Evolutionary conservation across 208 protist species (phyloP).

Genomic region (Herpetomonas tarakana): DNA sequence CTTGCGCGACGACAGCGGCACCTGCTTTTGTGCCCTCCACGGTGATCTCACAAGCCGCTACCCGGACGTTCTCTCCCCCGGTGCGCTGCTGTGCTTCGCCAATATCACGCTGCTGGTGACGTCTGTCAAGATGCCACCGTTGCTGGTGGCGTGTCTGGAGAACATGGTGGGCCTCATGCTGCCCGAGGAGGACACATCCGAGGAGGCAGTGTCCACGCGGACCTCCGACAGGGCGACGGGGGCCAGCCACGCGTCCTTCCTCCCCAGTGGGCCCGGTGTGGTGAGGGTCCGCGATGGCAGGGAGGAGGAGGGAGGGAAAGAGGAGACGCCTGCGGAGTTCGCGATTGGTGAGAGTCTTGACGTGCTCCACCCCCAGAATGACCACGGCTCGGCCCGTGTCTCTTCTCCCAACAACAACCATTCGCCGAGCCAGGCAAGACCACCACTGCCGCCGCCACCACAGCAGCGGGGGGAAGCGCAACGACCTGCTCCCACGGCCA

Average conservation of each 20-base stretch:
- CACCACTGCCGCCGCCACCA: neutral
- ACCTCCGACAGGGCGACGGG: neutral
- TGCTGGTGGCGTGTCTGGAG: conserved; percentile 76
- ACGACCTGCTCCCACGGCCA: neutral
- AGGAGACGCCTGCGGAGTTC: no score
- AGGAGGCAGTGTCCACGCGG: neutral
- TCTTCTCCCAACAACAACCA: no score
- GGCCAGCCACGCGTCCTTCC: neutral
- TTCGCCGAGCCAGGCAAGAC: neutral
- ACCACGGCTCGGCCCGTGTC: neutral
- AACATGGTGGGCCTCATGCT: conserved; percentile 73
- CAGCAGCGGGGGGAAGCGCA: neutral
- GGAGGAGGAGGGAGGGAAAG: no score
- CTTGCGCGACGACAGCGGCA: conserved; percentile 59
- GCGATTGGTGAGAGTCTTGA: neutral
- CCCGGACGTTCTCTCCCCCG: conserved; percentile 59
- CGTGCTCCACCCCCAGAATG: neutral
- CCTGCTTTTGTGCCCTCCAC: conserved; percentile 71
- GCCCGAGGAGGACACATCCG: conserved; percentile 40
- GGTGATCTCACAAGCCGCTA: conserved; percentile 70
- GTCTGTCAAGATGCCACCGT: conserved; percentile 45
- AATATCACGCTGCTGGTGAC: conserved; percentile 63
- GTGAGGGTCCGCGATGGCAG: no score
- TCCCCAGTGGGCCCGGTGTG: neutral
- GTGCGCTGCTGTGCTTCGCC: conserved; percentile 64